Evolutionary conservation across 2,329 filamentous ascomycete genomes (phyloP).

Genomic region (Endoconidiophora polonica): DNA sequence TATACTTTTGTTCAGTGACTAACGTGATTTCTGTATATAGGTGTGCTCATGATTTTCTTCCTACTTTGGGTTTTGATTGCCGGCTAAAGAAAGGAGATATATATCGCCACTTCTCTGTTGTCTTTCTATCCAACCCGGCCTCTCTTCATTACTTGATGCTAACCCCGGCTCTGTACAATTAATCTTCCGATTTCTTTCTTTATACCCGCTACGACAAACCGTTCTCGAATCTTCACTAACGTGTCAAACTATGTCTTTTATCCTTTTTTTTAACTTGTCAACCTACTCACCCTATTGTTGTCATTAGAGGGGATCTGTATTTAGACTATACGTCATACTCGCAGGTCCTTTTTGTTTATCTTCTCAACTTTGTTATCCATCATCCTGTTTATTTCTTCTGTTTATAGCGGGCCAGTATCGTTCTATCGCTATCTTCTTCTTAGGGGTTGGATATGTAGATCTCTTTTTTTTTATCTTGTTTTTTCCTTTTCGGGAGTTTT

Average conservation of each 20-base stretch:
- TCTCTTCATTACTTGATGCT: not conserved
- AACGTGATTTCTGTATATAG: slow-evolving; percentile 23
- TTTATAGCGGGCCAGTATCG: no score
- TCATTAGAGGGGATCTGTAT: no score
- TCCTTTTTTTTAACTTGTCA: no score
- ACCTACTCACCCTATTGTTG: no score
- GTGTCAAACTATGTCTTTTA: no score
- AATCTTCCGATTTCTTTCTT: not conserved
- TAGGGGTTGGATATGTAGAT: not conserved
- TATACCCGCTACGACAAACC: not conserved
- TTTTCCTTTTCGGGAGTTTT: slow-evolving; percentile 10
- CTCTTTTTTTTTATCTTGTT: slow-evolving; percentile 6
- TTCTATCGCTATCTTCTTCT: slow-evolving; percentile 1
- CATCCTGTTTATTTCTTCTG: not conserved
- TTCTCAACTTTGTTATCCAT: no score
- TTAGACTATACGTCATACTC: no score
- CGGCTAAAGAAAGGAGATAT: slow-evolving; percentile 21
- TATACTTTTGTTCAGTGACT: not conserved
- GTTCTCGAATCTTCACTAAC: no score
- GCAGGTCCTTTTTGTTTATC: not conserved
- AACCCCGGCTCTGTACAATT: not conserved
- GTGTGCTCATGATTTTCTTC: slow-evolving; percentile 90
- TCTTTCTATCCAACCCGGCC: not conserved
- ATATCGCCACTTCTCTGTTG: not conserved
- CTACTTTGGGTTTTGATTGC: slow-evolving; percentile 56